Percentiles rank a stretch among this genome's conserved stretches.
These are phyloP conservation scores for Ophiognomonia clavigignenti-juglandacearum DNA, from an alignment of 2,329 filamentous ascomycete genomes.

Conservation along the genomic window DNA sequence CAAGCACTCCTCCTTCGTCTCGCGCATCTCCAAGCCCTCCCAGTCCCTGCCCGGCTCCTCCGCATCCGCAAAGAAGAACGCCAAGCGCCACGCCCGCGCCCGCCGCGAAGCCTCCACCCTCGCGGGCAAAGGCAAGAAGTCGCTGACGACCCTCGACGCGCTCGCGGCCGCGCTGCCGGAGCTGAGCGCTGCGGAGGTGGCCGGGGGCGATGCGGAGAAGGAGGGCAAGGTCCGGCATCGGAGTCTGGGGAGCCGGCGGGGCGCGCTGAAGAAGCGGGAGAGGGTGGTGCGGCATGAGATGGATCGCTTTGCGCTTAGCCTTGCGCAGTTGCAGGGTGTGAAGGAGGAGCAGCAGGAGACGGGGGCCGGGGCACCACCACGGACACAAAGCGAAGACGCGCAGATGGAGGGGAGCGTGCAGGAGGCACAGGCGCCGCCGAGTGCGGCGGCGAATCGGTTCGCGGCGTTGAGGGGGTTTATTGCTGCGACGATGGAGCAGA, in stretches of 20 bases:
- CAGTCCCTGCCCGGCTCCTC: no score
- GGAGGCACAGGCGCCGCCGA: conserved; percentile 9
- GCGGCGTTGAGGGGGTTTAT: conserved; percentile 80
- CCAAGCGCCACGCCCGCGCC: conserved; percentile 19
- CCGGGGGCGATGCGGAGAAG: conserved; percentile 33
- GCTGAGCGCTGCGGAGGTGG: conserved; percentile 41
- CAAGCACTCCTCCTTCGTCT: conserved; percentile 75
- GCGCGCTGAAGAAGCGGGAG: conserved; percentile 79
- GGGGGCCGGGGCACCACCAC: no score
- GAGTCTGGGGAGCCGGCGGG: conserved; percentile 69
- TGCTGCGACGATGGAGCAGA: conserved; percentile 82
- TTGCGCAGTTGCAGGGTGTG: conserved; percentile 64
- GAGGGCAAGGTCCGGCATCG: conserved; percentile 60
- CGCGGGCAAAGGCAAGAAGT: conserved; percentile 40
- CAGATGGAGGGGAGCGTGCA: conserved; percentile 18
- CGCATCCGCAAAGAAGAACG: conserved; percentile 37
- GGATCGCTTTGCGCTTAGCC: conserved; percentile 75
- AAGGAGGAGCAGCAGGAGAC: conserved; percentile 20
- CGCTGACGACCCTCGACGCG: no score
- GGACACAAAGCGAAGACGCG: no score
- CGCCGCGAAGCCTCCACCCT: conserved; percentile 67
- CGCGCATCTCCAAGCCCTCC: conserved; percentile 65
- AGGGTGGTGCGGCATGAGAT: conserved; percentile 75
- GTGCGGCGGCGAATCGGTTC: conserved; percentile 60
- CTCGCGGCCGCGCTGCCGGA: conserved; percentile 68